Evolutionary conservation across 169 alveolate species (phyloP), one percentile per base, ranked within the genome.

Genomic region (Plasmodium gaboni): DNA sequence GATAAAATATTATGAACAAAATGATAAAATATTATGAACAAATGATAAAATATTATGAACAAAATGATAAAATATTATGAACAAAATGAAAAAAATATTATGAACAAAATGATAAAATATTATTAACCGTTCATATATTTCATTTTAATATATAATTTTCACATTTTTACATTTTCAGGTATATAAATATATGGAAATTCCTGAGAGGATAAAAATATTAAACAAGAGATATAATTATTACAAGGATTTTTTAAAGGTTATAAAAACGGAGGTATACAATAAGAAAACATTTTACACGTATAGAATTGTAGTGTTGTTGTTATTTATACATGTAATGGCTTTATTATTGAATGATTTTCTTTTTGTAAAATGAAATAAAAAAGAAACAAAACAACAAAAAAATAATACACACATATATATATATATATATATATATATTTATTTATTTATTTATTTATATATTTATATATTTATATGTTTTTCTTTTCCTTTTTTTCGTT

Each of bases 131-230:
- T 55, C 9, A 13, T 6, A 4, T 13, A 55, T 2, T 55, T 55
- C 0, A 17, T n/a, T 55, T 55, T 5, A 38, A 38, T 38, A 38
- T n/a, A 9, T 10, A 22, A 13, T 53, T 53, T 61, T 2, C n/a
- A 13, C 59, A 15, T 6, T 61, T 51, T 51, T 7, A 22, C 5
- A n/a, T 38, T 15, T 60, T 10, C 87, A 86, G 92, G 50, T 86
- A n/a, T 65, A 86, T 71, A 50, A 71, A 44, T 86, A 86, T 69
- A 64, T 86, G 92, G 92, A 86, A 48, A 86, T 86, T n/a, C 87
- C 92, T 0, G 92, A 86, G 17, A 7, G 92, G 42, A 71, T 86
- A 63, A 71, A 71, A 42, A 86, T 86, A 50, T 50, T 86, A 38
- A 86, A 86, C 76, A 69, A 71, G 57, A 46, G 92, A 38, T 86